These are phyloP conservation scores for Scortechinia acanthostroma DNA, from an alignment of 2,329 filamentous ascomycete species.

Conservation along the genomic window DNA sequence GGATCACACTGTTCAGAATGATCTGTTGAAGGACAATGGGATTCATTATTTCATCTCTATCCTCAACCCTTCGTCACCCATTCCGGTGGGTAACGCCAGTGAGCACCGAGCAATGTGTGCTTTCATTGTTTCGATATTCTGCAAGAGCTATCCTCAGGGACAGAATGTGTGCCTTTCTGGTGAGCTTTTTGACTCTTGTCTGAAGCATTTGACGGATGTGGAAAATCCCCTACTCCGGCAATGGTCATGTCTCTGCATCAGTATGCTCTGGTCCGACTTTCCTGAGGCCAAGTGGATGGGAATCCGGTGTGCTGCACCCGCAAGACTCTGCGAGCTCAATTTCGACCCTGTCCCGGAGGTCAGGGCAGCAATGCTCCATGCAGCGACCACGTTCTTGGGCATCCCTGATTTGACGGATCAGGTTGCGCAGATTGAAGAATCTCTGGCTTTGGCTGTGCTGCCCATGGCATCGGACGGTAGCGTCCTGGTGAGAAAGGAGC, in stretches of 20 bases:
- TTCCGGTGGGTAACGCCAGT: constrained; percentile 79
- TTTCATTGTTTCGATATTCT: constrained; percentile 94
- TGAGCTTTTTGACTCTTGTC: constrained; percentile 82
- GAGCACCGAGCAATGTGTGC: constrained; percentile 99
- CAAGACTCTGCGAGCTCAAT: constrained; percentile 72
- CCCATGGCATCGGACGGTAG: constrained; percentile 92
- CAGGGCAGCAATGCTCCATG: constrained; percentile 84
- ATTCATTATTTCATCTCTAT: constrained; percentile 96
- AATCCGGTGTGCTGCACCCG: constrained; percentile 80
- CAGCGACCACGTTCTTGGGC: constrained; percentile 86
- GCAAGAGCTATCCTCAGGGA: constrained; percentile 86
- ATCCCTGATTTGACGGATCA: constrained; percentile 89
- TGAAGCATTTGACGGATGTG: constrained; percentile 68
- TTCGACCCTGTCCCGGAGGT: constrained; percentile 88
- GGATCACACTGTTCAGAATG: constrained; percentile 85
- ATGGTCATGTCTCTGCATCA: constrained; percentile 92
- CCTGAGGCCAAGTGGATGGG: constrained; percentile 92
- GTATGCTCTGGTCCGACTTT: constrained; percentile 86
- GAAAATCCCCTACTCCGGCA: constrained; percentile 85
- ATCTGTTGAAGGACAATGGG: constrained; percentile 91
- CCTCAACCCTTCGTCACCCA: constrained; percentile 73
- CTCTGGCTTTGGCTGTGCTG: constrained; percentile 78
- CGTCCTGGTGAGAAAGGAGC: constrained; percentile 85
- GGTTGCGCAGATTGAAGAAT: constrained; percentile 83
- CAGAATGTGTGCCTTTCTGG: constrained; percentile 86